Conservation (phyloP, 2,329 filamentous ascomycete species). For the Fusarium floridanum region DNA sequence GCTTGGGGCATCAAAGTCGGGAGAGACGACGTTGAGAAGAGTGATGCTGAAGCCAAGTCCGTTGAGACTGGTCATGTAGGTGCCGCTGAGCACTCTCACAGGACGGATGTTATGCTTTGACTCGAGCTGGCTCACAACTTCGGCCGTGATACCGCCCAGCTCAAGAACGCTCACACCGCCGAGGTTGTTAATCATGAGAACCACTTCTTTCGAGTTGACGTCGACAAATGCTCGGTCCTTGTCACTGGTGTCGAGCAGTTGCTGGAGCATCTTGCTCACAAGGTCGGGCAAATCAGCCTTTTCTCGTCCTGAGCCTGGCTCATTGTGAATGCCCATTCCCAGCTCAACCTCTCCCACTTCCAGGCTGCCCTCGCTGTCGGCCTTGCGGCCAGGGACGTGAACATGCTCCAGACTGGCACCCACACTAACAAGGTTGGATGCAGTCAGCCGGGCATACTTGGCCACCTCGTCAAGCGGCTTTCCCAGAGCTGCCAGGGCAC, state of each 20-base stretch:
- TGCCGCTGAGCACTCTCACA: conserved; percentile 74
- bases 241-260: conserved; percentile 75
- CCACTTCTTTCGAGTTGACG: conserved; percentile 72
- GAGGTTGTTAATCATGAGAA: conserved; percentile 81
- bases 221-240: conserved; percentile 78
- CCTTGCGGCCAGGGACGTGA: conserved; percentile 85
- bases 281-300: conserved; percentile 66
- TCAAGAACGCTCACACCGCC: conserved; percentile 80
- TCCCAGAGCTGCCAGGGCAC: conserved; percentile 83
- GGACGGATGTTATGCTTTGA: conserved; percentile 70
- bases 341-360: conserved; percentile 70
- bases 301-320: conserved; percentile 68
- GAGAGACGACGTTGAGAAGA: conserved; percentile 73
- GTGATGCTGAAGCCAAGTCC: conserved; percentile 81
- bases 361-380: conserved; percentile 69
- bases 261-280: conserved; percentile 75
- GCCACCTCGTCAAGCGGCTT: conserved; percentile 77
- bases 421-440: conserved; percentile 84
- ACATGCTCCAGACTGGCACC: conserved; percentile 90
- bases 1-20: conserved; percentile 69
- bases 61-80: conserved; percentile 84
- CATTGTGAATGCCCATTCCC: conserved; percentile 86
- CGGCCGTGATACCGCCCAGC: conserved; percentile 77
- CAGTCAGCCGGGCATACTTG: conserved; percentile 76
- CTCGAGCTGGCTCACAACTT: conserved; percentile 74